phyloP scores from a whole-genome alignment of 2,329 filamentous ascomycete genomes.

The Chaetomiaceae sp. region DNA sequence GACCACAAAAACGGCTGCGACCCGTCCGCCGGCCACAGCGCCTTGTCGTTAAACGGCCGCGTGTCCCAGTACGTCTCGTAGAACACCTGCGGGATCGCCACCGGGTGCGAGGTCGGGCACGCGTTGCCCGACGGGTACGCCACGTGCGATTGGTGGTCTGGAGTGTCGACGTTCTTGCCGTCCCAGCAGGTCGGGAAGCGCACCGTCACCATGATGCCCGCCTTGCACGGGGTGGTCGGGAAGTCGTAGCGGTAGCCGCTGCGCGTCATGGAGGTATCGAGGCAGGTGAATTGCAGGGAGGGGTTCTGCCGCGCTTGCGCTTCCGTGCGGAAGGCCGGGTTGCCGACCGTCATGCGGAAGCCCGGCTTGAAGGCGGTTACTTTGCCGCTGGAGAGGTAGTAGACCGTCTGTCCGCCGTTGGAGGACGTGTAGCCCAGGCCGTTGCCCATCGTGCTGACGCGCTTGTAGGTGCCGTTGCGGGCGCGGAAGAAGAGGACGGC shows the following conservation, averaged over 20 bases:
- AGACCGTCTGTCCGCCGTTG: background rate
- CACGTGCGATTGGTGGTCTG: slow-evolving; percentile 38
- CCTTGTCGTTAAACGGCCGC: slow-evolving; percentile 14
- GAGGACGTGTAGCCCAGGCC: background rate
- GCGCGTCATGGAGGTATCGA: slow-evolving; percentile 16
- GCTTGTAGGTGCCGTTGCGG: slow-evolving; percentile 14
- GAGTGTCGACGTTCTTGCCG: slow-evolving; percentile 43
- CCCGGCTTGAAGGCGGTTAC: slow-evolving; percentile 15
- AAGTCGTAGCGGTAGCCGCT: slow-evolving; percentile 16
- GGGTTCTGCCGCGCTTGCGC: slow-evolving; percentile 9
- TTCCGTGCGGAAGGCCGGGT: slow-evolving; percentile 13
- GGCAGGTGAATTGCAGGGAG: slow-evolving; percentile 20
- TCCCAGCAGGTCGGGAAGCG: slow-evolving; percentile 49
- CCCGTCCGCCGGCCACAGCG: slow-evolving; percentile 16
- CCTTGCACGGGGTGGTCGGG: slow-evolving; percentile 24
- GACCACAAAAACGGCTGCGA: slow-evolving; percentile 20
- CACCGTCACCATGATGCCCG: slow-evolving; percentile 35
- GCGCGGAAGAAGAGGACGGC: slow-evolving; percentile 15
- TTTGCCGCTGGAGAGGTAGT: background rate
- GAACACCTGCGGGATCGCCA: slow-evolving; percentile 19
- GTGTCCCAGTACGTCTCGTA: slow-evolving; percentile 21
- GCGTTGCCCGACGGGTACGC: slow-evolving; percentile 36
- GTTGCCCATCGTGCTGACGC: background rate
- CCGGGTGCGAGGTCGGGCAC: slow-evolving; percentile 18
- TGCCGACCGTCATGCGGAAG: slow-evolving; percentile 20